Base-by-base conservation (phyloP, 768 basidiomycete species). In the Vararia minispora region DNA sequence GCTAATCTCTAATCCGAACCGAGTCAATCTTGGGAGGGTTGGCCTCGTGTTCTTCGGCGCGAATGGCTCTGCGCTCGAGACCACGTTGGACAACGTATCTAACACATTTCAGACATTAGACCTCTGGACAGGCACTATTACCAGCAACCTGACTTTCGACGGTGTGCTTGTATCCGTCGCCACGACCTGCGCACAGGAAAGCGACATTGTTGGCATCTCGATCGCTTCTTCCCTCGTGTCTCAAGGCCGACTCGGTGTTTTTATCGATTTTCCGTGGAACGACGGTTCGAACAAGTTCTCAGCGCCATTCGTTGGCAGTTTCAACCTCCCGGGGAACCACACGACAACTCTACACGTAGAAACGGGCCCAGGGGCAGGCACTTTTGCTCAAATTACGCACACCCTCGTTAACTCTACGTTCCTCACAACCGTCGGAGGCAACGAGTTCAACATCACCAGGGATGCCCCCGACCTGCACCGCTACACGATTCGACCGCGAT, bases 241-340 rank as follows among this genome's bases (percentile, higher is more conserved):
- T 11, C 41, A 46, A 6, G 61, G 62, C 3, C 53, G 53, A 25
- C 52, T 75, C 6, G 70, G 66, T 0, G 14, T 74, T 0, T 75
- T 73, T 52, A 44, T 77, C 10, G 73, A 77, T 50, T 75, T 72
- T 45, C 73, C 73, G 5, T 77, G 72, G 72, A 72, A 71, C 52
- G 73, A 73, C 43, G 75, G 75, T n/a, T 56, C 50, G 13, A 41
- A 52, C 13, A 74, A 75, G 48, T 77, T 76, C 50, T 62, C 63
- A 13, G 73, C 68, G 4, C 74, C 74, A 1, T 74, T 73, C 45
- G 75, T 77, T 0, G 75, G 75, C 2, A 52, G 52, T n/a, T 74
- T 57, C 57, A 64, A 69, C 42, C 59, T 57, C 29, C 63, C 67
- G 1, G 50, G 58, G 11, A 68, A 64, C 32, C 74, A 76, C 43